phyloP scores from a whole-genome alignment of 179 eudicot species.

The Camellia oleifera region DNA sequence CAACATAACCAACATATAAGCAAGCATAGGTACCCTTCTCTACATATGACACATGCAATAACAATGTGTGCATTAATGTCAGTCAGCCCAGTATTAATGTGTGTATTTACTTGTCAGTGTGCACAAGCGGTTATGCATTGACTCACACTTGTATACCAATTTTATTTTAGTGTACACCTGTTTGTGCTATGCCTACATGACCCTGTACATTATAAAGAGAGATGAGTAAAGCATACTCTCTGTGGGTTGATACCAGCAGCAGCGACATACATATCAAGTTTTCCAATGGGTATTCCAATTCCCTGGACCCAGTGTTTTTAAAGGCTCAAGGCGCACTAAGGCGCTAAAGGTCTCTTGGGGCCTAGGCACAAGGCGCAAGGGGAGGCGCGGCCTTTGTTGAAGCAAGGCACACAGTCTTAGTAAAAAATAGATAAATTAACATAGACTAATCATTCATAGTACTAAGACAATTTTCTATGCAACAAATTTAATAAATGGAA shows the following conservation, averaged over 20 bases:
- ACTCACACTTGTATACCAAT: neutral
- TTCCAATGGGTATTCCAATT: constrained; percentile 96
- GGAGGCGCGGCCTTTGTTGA: too few relatives aligned
- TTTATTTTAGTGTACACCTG: neutral
- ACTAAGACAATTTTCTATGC: too few relatives aligned
- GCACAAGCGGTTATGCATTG: neutral
- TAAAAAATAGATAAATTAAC: too few relatives aligned
- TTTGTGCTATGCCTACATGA: neutral
- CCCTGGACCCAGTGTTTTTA: constrained; percentile 66
- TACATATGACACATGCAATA: neutral
- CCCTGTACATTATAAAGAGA: constrained; percentile 4
- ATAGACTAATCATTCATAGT: too few relatives aligned
- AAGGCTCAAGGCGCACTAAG: too few relatives aligned
- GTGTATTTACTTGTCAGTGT: neutral
- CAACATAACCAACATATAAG: neutral
- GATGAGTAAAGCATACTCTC: constrained; percentile 49
- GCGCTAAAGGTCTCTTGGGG: too few relatives aligned
- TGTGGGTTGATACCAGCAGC: constrained; percentile 99
- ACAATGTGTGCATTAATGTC: neutral
- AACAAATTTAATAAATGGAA: too few relatives aligned
- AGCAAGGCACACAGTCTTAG: too few relatives aligned
- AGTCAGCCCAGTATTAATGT: neutral
- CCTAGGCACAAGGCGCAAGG: too few relatives aligned
- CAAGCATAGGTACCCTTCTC: constrained; percentile 2
- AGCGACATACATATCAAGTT: constrained; percentile 98